These are phyloP conservation scores for Bipolaris oryzae DNA, from an alignment of 2,329 filamentous ascomycete genomes.

Conservation along the genomic window DNA sequence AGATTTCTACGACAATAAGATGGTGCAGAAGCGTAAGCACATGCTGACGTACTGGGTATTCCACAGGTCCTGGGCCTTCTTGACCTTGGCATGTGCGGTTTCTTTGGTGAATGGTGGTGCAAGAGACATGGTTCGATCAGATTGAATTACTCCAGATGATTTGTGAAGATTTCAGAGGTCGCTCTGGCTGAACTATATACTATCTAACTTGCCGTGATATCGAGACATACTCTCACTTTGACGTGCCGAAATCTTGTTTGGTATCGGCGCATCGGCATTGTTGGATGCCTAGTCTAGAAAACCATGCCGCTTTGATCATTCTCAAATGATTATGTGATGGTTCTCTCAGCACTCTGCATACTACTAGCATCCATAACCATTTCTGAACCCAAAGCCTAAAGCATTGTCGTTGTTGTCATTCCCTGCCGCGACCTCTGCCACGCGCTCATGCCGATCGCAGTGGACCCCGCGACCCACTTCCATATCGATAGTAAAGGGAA, in stretches of 20 bases:
- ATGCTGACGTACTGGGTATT: conserved; percentile 68
- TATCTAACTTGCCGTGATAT: background rate
- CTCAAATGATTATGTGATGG: background rate
- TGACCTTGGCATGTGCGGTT: conserved; percentile 76
- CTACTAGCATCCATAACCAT: background rate
- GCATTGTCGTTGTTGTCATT: background rate
- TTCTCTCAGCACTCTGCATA: background rate
- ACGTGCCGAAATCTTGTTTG: background rate
- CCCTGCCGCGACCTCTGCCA: background rate
- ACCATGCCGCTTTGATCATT: background rate
- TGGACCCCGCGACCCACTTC: background rate
- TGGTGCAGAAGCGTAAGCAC: background rate
- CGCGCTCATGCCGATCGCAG: background rate
- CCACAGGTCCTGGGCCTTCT: conserved; percentile 82
- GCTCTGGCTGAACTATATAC: background rate
- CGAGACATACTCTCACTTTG: background rate
- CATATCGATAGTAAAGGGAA: conserved; percentile 3
- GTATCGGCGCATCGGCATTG: conserved; percentile 17
- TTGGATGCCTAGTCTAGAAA: background rate
- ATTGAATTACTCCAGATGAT: background rate
- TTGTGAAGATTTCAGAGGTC: background rate
- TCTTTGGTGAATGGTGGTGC: conserved; percentile 77
- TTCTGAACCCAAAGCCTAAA: background rate
- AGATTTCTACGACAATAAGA: conserved; percentile 61
- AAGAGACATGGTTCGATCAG: conserved; percentile 47